Base-by-base conservation (phyloP, 2,329 filamentous ascomycete species). In the Lecanoromycetidae sp. region DNA sequence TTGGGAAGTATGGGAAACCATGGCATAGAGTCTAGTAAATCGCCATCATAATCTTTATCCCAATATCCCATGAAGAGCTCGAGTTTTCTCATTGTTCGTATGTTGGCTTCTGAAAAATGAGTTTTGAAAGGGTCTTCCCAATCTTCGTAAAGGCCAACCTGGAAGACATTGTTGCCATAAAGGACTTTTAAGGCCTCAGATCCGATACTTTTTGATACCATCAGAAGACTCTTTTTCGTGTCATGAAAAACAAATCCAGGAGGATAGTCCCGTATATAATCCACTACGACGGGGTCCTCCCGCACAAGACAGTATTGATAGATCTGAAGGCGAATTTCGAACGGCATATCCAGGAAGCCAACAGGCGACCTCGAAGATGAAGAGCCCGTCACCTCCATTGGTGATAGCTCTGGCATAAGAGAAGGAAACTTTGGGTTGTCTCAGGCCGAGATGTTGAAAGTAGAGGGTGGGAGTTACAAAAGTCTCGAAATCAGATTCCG, bases 281-380 rank as follows among this genome's bases (percentile, higher is more conserved):
- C 17, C 12, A 43, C 27, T 19, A 3, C 1, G 20, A 32, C n/a
- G 12, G 41, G 29, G 7, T 44, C 7, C 2, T 12, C 20, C 19
- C 41, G 29, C 8, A 44, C 27, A 10, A 44, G 41, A 12, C 29
- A 41, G 41, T 44, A n/a, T 12, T 30, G 29, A 23, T 44, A 44
- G 41, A 44, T 44, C 29, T 44, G 8, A 5, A 6, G 41, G 41
- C 41, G 41, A 26, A 44, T 34, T 22, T 44, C 41, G 5, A 34
- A 2, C 15, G 41, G 41, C 5, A 23, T 13, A 22, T 44, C 20
- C 5, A 44, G 41, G 41, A 44, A 44, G 20, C 41, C 22, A 41
- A 15, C n/a, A 2, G 19, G 35, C 35, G 3, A n/a, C 8, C 19
- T 37, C 5, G 35, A 23, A 37, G 35, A 23, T 23, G 35, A 2